Conservation (phyloP, 1,284 basidiomycete genomes). For the Trichosporon ovoides region DNA sequence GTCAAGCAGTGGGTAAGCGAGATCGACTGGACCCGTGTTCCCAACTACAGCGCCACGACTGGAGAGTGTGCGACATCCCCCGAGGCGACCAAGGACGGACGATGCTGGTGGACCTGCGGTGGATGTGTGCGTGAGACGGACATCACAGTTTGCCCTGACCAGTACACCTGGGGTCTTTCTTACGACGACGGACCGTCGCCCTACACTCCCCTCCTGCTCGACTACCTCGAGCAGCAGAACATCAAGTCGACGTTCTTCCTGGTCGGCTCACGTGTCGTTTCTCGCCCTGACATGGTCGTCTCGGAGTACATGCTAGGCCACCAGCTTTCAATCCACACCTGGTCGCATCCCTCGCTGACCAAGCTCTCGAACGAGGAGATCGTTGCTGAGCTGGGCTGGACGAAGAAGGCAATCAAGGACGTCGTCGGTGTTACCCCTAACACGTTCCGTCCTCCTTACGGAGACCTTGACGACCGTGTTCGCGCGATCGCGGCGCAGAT, state of each 20-base stretch:
- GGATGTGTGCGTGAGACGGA: conserved; percentile 68
- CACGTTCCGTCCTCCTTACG: conserved; percentile 65
- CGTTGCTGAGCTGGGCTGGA: conserved; percentile 90
- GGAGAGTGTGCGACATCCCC: conserved; percentile 58
- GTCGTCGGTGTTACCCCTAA: conserved; percentile 70
- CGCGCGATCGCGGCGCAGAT: conserved; percentile 35
- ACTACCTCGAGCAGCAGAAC: conserved; percentile 52
- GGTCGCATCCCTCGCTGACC: conserved; percentile 58
- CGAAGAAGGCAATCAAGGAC: conserved; percentile 78
- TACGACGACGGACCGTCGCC: conserved; percentile 55
- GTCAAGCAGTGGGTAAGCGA: conserved; percentile 69
- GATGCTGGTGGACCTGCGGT: conserved; percentile 85
- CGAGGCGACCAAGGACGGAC: conserved; percentile 56
- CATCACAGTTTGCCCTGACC: conserved; percentile 69
- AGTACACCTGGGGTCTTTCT: conserved; percentile 49
- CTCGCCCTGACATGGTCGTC: conserved; percentile 26
- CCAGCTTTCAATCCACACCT: conserved; percentile 52
- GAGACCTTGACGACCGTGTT: conserved; percentile 42
- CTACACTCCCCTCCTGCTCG: conserved; percentile 51
- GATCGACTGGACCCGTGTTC: conserved; percentile 37
- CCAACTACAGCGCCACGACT: conserved; percentile 35
- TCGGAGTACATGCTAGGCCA: conserved; percentile 35
- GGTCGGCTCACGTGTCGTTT: conserved; percentile 14
- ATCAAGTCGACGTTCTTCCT: conserved; percentile 55
- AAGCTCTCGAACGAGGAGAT: conserved; percentile 77